phyloP scores from a whole-genome alignment of 495 filamentous ascomycete species.

The Neurospora sp. region DNA sequence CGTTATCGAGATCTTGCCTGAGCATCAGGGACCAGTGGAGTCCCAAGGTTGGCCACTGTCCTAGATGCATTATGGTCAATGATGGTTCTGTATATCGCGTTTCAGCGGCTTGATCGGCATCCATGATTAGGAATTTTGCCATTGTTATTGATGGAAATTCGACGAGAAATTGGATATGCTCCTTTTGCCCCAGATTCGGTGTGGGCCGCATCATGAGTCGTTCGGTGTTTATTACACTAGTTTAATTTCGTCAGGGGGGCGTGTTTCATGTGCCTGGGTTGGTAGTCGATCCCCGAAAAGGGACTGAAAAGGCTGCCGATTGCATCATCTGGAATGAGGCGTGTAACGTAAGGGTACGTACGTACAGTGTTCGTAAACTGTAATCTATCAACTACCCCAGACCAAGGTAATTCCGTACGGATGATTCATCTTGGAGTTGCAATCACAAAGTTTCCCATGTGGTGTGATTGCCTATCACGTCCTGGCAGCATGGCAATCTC shows the following conservation, averaged over 20 bases:
- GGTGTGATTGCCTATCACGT: neutral
- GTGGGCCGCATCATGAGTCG: neutral
- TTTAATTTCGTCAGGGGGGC: neutral
- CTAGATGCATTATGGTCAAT: neutral
- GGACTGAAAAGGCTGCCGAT: neutral
- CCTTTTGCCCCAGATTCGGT: neutral
- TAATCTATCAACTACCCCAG: neutral
- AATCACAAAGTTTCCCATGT: neutral
- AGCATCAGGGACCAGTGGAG: neutral
- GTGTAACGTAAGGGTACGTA: neutral
- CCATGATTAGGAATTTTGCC: neutral
- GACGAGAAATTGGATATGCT: neutral
- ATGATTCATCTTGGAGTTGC: neutral
- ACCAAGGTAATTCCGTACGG: neutral
- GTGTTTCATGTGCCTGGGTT: neutral
- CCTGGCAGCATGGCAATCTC: neutral
- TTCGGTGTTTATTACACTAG: neutral
- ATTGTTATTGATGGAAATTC: neutral
- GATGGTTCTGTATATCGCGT: neutral
- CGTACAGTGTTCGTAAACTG: neutral
- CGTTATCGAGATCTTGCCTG: neutral
- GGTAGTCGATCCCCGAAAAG: neutral
- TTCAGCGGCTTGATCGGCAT: neutral
- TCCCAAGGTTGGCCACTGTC: neutral
- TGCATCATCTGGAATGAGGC: neutral